Evolutionary conservation across 768 basidiomycete genomes (phyloP), one percentile per base, ranked within the genome.

Genomic region (Boletus tomentosulus): DNA sequence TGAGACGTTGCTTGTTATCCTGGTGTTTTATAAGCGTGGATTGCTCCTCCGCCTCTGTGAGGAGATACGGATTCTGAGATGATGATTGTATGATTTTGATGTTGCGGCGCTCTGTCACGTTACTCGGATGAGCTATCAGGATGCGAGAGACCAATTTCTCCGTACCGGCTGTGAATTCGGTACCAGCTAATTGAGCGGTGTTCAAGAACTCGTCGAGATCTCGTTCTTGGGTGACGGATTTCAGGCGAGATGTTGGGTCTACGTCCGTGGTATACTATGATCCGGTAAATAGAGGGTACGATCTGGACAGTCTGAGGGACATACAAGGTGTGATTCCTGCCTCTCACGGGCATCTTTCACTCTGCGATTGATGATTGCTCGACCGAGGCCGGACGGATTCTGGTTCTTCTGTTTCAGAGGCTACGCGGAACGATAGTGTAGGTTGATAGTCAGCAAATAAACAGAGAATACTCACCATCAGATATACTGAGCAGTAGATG

Each of bases 151-250:
- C 34, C 19, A 41, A 37, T 35, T 35, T 47, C 30, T 25, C 62
- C 82, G 34, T 55, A 96, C 95, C 96, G 34, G 96, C 96, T 16
- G 92, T 91, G 66, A 99, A 99, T 62, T 99, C 92, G 11, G 89
- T 89, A 48, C 89, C 96, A 13, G 97, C 97, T 51, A 99, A 76
- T 62, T 93, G 89, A 10, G 97, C 97, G 12, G 92, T 97, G 65
- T 84, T 95, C 51, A 99, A 72, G 68, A 99, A 99, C 71, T 95
- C 96, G 60, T 98, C 94, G 19, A 99, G 76, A 74, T 98, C 94
- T 51, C 84, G 77, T 73, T 99, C 96, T 72, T 98, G 95, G 0
- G 97, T 99, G 22, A 99, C 85, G 0, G 96, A 98, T 66, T 86
- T 83, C 35, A 99, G 78, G 33, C 85, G 84, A 50, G 77, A 77